Base-by-base conservation (phyloP, 768 basidiomycete genomes). In the Mycena indigotica region DNA sequence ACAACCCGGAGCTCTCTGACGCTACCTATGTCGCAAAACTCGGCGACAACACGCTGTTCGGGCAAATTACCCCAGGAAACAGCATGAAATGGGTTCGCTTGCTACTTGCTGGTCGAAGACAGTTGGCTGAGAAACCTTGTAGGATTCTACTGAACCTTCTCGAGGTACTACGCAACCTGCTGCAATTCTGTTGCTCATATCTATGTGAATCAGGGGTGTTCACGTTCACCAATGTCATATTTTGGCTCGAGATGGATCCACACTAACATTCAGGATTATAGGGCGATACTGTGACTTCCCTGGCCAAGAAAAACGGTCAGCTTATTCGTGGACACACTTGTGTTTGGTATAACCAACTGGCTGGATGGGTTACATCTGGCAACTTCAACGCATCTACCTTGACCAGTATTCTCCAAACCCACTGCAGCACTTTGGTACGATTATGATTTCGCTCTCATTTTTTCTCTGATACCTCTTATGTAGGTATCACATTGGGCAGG, bases 321-420 rank as follows among this genome's bases (percentile, higher is more conserved):
- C 66, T 83, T 10, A 61, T 84, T 39, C 70, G 82, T 65, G 76
- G 80, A 13, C 75, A 80, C 57, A 80, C 75, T 58, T 78, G 74
- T 28, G 79, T 81, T 28, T 82, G 80, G 80, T 70, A 84, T 66
- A 79, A 72, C 53, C 82, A 85, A 66, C 75, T 84, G 4, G 79
- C 81, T 8, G 70, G 65, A 67, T 83, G 81, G 81, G 80, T 84
- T 3, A 69, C 76, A 1, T 65, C 72, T 35, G 77, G 76, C 12
- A 69, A 67, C 45, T 82, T 79, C 65, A 73, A 75, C 55, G 75
- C 75, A 17, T 71, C 69, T 0, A 75, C 75, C 4, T 69, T 82
- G 25, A 72, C 73, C 12, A 73, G 71, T 35, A 78, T 83, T 53
- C 69, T 85, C 39, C 65, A 76, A 56, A 79, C 71, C 26, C 84